phyloP scores from a whole-genome alignment of 1,284 basidiomycete species.

The Prillingera fragicola region DNA sequence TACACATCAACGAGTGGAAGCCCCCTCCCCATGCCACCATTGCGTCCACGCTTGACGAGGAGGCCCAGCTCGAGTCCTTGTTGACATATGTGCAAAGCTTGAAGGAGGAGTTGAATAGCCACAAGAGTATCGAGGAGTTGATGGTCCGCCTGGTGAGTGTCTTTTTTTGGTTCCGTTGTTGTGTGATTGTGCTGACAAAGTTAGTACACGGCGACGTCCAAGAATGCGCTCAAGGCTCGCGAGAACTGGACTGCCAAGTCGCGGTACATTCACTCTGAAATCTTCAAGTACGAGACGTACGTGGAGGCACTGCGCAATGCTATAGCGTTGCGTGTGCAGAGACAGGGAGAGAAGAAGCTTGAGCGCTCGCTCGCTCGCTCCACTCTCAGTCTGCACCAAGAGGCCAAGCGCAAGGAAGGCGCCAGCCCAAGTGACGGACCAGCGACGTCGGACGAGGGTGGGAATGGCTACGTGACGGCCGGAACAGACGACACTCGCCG shows the following conservation, averaged over 20 bases:
- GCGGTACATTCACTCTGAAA: constrained; percentile 79
- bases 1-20: constrained; percentile 91
- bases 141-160: constrained; percentile 71
- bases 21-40: constrained; percentile 75
- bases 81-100: constrained; percentile 70
- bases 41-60: constrained; percentile 81
- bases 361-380: constrained; percentile 50
- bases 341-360: constrained; percentile 76
- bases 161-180: not conserved
- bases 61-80: constrained; percentile 79
- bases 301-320: constrained; percentile 77
- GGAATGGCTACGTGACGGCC: too few relatives aligned
- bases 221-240: constrained; percentile 68
- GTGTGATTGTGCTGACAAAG: not conserved
- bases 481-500: too few relatives aligned
- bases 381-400: constrained; percentile 7
- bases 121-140: constrained; percentile 75
- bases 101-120: constrained; percentile 71
- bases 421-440: too few relatives aligned
- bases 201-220: constrained; percentile 72
- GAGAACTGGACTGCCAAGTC: constrained; percentile 91
- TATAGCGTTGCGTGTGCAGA: constrained; percentile 73
- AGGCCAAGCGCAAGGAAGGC: not conserved
- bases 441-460: too few relatives aligned
- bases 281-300: constrained; percentile 94